Conservation (phyloP, 768 basidiomycete genomes). For the Termitomyces titanicus region DNA sequence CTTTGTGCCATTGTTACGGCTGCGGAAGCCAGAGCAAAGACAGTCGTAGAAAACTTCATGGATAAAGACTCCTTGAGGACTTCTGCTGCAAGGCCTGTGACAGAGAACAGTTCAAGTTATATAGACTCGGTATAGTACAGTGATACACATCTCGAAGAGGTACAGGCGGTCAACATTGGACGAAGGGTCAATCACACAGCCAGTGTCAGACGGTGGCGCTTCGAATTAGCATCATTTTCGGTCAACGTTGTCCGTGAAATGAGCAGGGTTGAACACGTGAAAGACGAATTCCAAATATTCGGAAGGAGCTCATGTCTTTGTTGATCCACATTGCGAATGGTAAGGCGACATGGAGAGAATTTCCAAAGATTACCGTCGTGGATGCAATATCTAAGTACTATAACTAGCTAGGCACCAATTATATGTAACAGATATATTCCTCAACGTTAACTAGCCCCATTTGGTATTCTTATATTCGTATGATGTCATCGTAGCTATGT, state of each 20-base stretch:
- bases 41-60: not conserved
- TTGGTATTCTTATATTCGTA: not conserved
- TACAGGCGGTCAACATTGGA: not conserved
- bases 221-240: not conserved
- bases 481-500: not conserved
- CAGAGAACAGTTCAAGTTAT: not conserved
- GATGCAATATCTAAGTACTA: not conserved
- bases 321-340: no score
- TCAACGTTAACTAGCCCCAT: not conserved
- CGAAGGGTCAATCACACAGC: not conserved
- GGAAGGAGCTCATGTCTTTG: not conserved
- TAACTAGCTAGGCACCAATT: no score
- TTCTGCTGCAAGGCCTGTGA: not conserved
- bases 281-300: not conserved
- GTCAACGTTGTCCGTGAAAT: not conserved
- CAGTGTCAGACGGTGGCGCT: not conserved
- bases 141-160: not conserved
- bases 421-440: no score
- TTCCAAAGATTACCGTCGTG: not conserved
- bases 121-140: not conserved
- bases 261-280: not conserved
- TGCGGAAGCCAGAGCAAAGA: conserved; percentile 4
- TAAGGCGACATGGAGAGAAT: no score
- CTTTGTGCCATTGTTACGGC: conserved; percentile 15
- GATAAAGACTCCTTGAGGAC: not conserved